Evolutionary conservation across 495 filamentous ascomycete species (phyloP), one percentile per base, ranked within the genome.

Genomic region (Tuber borchii): DNA sequence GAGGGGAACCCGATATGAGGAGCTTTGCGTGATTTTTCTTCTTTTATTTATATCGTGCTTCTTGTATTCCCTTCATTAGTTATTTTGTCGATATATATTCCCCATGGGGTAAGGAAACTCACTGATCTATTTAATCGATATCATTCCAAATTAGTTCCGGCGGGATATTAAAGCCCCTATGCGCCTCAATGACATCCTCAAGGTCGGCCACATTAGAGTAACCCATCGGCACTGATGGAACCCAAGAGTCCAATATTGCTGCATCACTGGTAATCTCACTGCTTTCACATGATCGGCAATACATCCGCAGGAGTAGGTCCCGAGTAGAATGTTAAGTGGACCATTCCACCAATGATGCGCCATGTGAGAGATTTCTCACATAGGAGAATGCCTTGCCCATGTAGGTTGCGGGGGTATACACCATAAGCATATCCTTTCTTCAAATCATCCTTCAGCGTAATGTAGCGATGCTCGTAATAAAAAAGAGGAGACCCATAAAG

Each of bases 111-210:
- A 95, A 93, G 65, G 92, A 89, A 77, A 83, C 74, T 51, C 86
- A 87, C 26, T 68, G 45, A 51, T 77, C 69, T 89, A 92, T 92
- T 82, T 92, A 92, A 82, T 93, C 89, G 71, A 95, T 95, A 80
- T 95, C 92, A 3, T 89, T 94, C 93, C 93, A 96, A 89, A 94
- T 93, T 0, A 91, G 93, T 83, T 97, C 93, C 7, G 96, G 85
- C 0, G 93, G 93, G 76, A 96, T 96, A 17, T 85, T 84, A 16
- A 93, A 92, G 61, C 85, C 82, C 77, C 88, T 91, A 84, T 96
- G 95, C 82, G 95, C 95, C 56, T 90, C 88, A 45, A 95, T 89
- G 4, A 91, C 92, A 78, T 92, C 93, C 37, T 92, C 92, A 34
- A 95, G 88, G 34, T 92, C 90, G 76, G 88, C 94, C 56, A 89